phyloP scores from a whole-genome alignment of 345 rosid species.

The Pugionium dolabratum region DNA sequence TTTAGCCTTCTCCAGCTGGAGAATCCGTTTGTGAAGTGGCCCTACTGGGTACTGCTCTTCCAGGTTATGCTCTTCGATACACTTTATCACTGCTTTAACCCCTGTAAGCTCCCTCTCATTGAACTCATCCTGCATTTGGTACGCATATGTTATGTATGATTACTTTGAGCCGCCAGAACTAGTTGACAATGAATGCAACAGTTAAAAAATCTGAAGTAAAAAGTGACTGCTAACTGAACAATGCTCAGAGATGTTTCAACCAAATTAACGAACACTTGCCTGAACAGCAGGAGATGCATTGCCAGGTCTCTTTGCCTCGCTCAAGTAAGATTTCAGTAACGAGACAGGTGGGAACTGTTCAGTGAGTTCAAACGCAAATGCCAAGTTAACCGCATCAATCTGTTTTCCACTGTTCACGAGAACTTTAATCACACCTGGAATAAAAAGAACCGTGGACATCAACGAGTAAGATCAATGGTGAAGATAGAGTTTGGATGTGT shows the following conservation, averaged over 20 bases:
- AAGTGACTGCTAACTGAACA: too few relatives aligned
- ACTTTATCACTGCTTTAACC: conserved; percentile 78
- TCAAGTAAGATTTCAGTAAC: conserved; percentile 77
- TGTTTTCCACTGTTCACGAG: conserved; percentile 85
- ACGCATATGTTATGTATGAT: neutral
- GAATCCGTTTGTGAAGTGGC: conserved; percentile 65
- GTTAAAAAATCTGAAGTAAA: too few relatives aligned
- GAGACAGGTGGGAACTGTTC: conserved; percentile 81
- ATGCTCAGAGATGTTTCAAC: conserved; percentile 6
- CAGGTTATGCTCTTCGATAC: conserved; percentile 94
- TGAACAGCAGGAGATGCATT: conserved; percentile 60
- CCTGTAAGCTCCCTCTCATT: conserved; percentile 83
- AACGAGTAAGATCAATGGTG: conserved; percentile 17
- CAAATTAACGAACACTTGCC: conserved; percentile 49
- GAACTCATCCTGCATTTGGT: conserved; percentile 63
- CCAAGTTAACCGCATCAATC: conserved; percentile 95
- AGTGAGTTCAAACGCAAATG: conserved; percentile 90
- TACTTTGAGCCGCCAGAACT: neutral
- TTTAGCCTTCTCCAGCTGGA: conserved; percentile 90
- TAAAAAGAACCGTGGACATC: neutral
- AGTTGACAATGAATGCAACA: neutral
- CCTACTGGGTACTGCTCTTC: conserved; percentile 80
- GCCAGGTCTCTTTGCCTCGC: conserved; percentile 75
- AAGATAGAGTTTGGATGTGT: conserved; percentile 19
- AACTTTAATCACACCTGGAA: conserved; percentile 79